These are phyloP conservation scores for Dorcoceras hygrometricum DNA, from an alignment of 257 asterid species.

Conservation along the genomic window DNA sequence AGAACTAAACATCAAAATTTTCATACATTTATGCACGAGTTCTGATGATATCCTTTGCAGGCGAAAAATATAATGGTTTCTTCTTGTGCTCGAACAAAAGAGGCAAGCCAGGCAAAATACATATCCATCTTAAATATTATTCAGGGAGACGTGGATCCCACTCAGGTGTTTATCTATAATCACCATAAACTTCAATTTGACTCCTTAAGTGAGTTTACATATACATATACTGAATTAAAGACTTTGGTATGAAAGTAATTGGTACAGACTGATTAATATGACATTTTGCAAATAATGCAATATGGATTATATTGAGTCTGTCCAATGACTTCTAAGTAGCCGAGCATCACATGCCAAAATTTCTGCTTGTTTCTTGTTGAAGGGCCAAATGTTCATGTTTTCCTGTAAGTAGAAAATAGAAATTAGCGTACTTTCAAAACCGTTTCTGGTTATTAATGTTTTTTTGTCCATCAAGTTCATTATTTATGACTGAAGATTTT, in stretches of 20 bases:
- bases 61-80: conserved; percentile 98
- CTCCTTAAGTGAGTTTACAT: neutral
- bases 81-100: conserved; percentile 84
- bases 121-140: conserved; percentile 91
- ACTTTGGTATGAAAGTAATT: conserved; percentile 1
- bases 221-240: neutral
- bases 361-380: neutral
- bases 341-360: neutral
- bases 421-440: neutral
- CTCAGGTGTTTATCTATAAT: conserved; percentile 65
- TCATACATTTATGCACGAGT: conserved; percentile 12
- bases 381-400: neutral
- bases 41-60: conserved; percentile 47
- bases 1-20: conserved; percentile 18
- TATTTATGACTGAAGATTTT: too few relatives aligned
- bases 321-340: neutral
- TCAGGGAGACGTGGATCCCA: conserved; percentile 99
- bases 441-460: neutral
- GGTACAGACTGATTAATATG: neutral
- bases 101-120: conserved; percentile 97
- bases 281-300: neutral
- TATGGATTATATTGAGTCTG: neutral
- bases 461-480: neutral
- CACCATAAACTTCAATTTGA: conserved; percentile 5
- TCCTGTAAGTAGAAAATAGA: neutral